A percentile compares a stretch with the other conserved stretches of the same genome.
These are phyloP conservation scores for Candida odintsovae DNA, from an alignment of 805 yeast genomes.

Conservation along the genomic window DNA sequence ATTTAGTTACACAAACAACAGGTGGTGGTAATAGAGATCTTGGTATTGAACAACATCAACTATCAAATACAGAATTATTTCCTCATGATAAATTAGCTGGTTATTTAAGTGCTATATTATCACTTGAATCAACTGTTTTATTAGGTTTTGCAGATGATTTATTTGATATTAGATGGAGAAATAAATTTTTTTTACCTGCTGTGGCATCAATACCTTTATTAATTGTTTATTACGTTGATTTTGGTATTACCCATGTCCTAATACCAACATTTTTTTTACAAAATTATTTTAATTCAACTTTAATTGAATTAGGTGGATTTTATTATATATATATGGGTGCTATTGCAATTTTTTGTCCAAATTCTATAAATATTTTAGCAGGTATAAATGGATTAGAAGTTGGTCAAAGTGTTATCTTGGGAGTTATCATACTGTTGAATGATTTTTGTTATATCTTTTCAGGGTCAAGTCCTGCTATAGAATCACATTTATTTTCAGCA, in stretches of 20 bases:
- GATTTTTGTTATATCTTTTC: slow-evolving; percentile 66
- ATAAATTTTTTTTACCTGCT: slow-evolving; percentile 93
- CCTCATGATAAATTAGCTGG: slow-evolving; percentile 83
- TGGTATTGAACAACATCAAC: slow-evolving; percentile 20
- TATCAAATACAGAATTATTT: slow-evolving; percentile 31
- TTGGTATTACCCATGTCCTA: slow-evolving; percentile 82
- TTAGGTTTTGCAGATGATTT: slow-evolving; percentile 91
- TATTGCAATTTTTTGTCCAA: slow-evolving; percentile 90
- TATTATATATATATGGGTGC: slow-evolving; percentile 90
- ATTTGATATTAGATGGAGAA: slow-evolving; percentile 96
- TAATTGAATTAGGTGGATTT: slow-evolving; percentile 67
- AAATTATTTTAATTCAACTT: slow-evolving; percentile 30
- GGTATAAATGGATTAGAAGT: slow-evolving; percentile 97
- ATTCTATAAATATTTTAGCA: slow-evolving; percentile 91
- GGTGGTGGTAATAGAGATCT: slow-evolving; percentile 55
- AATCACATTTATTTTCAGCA: slow-evolving; percentile 77
- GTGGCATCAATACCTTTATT: slow-evolving; percentile 88
- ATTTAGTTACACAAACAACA: slow-evolving; percentile 50
- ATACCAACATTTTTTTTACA: slow-evolving; percentile 63
- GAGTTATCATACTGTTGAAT: slow-evolving; percentile 63
- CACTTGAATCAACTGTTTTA: slow-evolving; percentile 76
- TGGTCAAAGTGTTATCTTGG: slow-evolving; percentile 84
- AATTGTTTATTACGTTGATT: slow-evolving; percentile 88
- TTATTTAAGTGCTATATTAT: slow-evolving; percentile 77
- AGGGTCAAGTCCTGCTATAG: slow-evolving; percentile 52